phyloP scores from a whole-genome alignment of 208 protist species.

The Leishmania tropica region DNA sequence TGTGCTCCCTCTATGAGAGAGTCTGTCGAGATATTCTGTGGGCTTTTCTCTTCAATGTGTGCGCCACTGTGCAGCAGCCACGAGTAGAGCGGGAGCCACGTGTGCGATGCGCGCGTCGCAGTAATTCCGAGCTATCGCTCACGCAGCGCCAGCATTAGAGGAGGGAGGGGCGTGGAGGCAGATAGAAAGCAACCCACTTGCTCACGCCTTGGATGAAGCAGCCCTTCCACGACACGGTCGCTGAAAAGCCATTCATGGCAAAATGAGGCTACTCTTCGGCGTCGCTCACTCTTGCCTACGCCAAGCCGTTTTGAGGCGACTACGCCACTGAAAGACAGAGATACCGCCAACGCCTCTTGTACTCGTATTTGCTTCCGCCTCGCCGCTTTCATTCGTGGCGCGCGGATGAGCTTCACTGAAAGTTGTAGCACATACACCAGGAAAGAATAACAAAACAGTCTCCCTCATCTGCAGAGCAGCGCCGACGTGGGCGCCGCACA shows the following conservation, averaged over 20 bases:
- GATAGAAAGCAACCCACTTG: background rate
- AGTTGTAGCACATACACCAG: too few relatives aligned
- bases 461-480: too few relatives aligned
- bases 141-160: background rate
- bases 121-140: background rate
- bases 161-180: background rate
- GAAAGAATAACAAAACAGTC: background rate
- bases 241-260: too few relatives aligned
- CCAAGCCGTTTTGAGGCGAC: background rate
- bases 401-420: background rate
- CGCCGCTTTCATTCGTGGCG: background rate
- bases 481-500: too few relatives aligned
- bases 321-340: background rate
- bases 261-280: background rate
- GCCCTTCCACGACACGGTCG: too few relatives aligned
- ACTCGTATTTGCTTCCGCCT: background rate
- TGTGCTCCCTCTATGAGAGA: background rate
- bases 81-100: background rate
- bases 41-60: background rate
- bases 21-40: background rate
- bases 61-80: background rate
- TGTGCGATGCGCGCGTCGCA: too few relatives aligned
- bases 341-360: background rate
- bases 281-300: background rate
- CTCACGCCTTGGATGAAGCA: too few relatives aligned